These are phyloP conservation scores for Solanum pinnatisectum DNA, from an alignment of 257 asterid genomes.

Conservation along the genomic window DNA sequence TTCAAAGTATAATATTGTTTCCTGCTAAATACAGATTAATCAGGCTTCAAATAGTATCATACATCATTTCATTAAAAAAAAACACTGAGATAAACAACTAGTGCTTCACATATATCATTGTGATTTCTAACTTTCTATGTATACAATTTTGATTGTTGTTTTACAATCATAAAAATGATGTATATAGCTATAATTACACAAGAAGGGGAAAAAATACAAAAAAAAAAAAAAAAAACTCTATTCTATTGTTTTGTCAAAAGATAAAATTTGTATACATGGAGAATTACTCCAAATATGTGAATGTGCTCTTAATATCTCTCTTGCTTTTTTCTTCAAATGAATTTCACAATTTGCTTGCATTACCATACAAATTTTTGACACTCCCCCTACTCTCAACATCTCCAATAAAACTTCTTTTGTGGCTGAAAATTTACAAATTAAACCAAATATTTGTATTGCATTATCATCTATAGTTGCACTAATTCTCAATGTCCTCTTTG, in stretches of 20 bases:
- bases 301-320: constrained; percentile 42
- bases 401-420: constrained; percentile 35
- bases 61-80: too few species aligned
- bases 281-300: constrained; percentile 37
- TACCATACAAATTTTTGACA: constrained; percentile 47
- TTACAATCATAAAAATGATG: neutral
- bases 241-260: constrained; percentile 6
- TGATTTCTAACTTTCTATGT: neutral
- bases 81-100: neutral
- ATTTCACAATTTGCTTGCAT: constrained; percentile 26
- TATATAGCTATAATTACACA: neutral
- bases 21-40: too few species aligned
- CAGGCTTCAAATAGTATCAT: too few species aligned
- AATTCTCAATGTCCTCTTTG: constrained; percentile 33
- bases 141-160: neutral
- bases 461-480: constrained; percentile 33
- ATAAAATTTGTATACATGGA: constrained; percentile 29
- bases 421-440: constrained; percentile 29
- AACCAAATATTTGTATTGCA: constrained; percentile 34
- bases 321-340: constrained; percentile 32
- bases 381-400: constrained; percentile 45
- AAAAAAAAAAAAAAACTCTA: neutral
- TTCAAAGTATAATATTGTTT: too few species aligned
- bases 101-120: neutral
- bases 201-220: neutral